Percentiles rank a stretch among this genome's conserved stretches.
Evolutionary conservation across 495 filamentous ascomycete species (phyloP).

Genomic region (Darksidea phi): DNA sequence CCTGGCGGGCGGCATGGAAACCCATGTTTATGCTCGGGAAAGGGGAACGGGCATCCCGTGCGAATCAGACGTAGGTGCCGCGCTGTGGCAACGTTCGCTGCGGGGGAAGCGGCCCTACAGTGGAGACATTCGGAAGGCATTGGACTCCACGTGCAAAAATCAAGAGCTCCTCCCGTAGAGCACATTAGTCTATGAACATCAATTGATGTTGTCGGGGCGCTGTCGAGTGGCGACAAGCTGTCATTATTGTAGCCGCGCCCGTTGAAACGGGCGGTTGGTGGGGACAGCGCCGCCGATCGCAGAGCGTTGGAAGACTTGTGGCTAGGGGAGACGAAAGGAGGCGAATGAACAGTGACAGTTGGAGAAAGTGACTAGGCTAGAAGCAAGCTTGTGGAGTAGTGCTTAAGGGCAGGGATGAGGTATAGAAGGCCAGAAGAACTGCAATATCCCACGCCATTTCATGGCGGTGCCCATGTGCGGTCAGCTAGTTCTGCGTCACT

Average conservation of each 20-base stretch:
- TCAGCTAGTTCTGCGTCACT: too few species aligned
- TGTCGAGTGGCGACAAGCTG: not conserved
- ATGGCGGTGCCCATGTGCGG: too few species aligned
- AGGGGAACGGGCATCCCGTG: conserved; percentile 6
- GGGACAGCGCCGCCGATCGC: conserved; percentile 20
- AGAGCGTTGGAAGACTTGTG: conserved; percentile 5
- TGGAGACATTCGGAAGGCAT: not conserved
- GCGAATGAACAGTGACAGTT: conserved; percentile 3
- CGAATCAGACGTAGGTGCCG: conserved; percentile 25
- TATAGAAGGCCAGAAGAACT: not conserved
- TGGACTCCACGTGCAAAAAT: conserved; percentile 1
- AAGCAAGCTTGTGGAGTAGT: not conserved
- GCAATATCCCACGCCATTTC: too few species aligned
- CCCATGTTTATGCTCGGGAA: not conserved
- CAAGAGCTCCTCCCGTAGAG: not conserved
- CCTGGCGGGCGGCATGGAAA: conserved; percentile 4
- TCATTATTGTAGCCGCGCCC: not conserved
- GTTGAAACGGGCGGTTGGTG: conserved; percentile 29
- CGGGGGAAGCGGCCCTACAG: conserved; percentile 20
- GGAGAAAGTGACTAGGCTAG: not conserved
- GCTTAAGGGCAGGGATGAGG: conserved; percentile 17
- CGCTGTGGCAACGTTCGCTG: conserved; percentile 23
- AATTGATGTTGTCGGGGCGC: not conserved
- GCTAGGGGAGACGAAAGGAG: not conserved
- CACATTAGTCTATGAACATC: not conserved